Base-by-base conservation (phyloP, 768 basidiomycete genomes). In the Xerocomus spinulosus region DNA sequence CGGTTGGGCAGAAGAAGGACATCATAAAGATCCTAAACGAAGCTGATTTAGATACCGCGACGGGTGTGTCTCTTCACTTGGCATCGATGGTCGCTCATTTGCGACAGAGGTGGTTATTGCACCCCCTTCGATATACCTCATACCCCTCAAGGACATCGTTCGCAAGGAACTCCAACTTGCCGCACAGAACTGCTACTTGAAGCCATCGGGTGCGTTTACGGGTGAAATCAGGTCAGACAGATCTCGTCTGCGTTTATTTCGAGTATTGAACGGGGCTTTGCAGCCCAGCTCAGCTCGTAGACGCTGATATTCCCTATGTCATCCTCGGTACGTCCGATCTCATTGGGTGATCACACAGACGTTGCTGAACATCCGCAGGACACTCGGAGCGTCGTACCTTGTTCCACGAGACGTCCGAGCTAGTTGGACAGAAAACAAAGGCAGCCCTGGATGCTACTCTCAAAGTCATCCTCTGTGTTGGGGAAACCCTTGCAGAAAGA, bases 301-400 rank as follows among this genome's bases (percentile, higher is more conserved):
- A 97, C 62, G 85, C 86, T n/a, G 76, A 74, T 6, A 81, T 98
- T 49, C 86, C 87, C 48, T 97, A 88, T 66, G 92, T 96, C 57
- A 87, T 99, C 68, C 80, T 97, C 42, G 95, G 87, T 87, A 58
- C 25, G 77, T 54, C 24, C 15, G 2, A 9, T 29, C 14, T 6
- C 12, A 13, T 9, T n/a, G 25, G 18, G 6, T 7, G 32, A 46
- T 29, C n/a, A 18, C 28, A 10, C 15, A 23, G 18, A 34, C 10
- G 15, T 24, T 6, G 29, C n/a, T 18, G 12, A 17, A 39, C 3
- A 12, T 24, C 14, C 26, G 5, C 8, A 87, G 87, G 95, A 30
- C 96, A 99, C 76, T 97, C 94, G 37, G 96, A 99, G 70, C 89
- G 96, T 55, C 85, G 96, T 52, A 85, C 90, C 8, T 67, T 93